Base-by-base conservation (phyloP, 2,329 filamentous ascomycete species). In the Trichoderma cornu-damae region DNA sequence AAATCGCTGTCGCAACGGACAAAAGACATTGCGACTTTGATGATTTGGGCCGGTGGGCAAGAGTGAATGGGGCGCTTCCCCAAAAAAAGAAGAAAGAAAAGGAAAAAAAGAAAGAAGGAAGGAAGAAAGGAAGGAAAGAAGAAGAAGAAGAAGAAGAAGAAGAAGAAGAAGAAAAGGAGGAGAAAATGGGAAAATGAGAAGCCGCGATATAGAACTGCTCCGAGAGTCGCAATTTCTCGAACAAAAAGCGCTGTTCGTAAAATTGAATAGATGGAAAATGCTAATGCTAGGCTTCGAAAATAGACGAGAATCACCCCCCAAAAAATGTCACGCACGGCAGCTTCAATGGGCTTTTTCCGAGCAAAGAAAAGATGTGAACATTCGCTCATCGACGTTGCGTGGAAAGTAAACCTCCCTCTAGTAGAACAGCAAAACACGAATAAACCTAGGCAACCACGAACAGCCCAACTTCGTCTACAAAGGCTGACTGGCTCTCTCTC, bases 21-120 rank as follows among this genome's bases (percentile, higher is more conserved):
- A 9, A 54, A 54, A 3, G 51, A 54, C 51, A 54, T 54, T 20
- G 22, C 12, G 32, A 22, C n/a, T n/a, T n/a, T n/a, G n/a, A 18
- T 14, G 44, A 22, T 16, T 16, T 5, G 11, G 9, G 46, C 28
- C 3, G 3, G 30, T 12, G 6, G 42, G 42, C 20, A 54, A 47
- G 51, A 54, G 18, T 42, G 32, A 38, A 16, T 22, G 3, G 9
- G n/a, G 32, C 6, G 6, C 2, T 18, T 16, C 1, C 12, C 12
- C n/a, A n/a, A n/a, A n/a, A n/a, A n/a, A n/a, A n/a, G n/a, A n/a
- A n/a, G n/a, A n/a, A n/a, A n/a, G n/a, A n/a, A n/a, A n/a, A n/a
- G n/a, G n/a, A n/a, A n/a, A n/a, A n/a, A n/a, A n/a, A n/a, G n/a
- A n/a, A n/a, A n/a, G n/a, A n/a, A n/a, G n/a, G n/a, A n/a, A n/a